A percentile compares a stretch with the other conserved stretches of the same genome.
Evolutionary conservation across 2,329 filamentous ascomycete species (phyloP).

Genomic region (Didymella pinodella): DNA sequence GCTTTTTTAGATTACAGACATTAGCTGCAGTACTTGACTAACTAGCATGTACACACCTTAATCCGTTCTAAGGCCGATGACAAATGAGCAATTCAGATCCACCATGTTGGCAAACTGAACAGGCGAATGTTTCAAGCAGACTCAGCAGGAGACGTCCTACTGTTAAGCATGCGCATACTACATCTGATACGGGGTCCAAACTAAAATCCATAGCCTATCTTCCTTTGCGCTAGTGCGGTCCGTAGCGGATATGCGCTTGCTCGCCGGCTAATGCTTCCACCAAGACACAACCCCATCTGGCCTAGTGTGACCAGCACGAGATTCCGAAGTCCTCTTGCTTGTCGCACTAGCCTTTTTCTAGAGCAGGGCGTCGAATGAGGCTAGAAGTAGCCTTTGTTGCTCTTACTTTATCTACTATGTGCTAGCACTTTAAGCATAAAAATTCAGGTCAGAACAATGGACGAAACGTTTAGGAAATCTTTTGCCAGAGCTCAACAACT

Average conservation of each 20-base stretch:
- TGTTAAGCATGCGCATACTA: too few species aligned
- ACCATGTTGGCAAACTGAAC: background rate
- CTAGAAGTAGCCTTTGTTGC: too few species aligned
- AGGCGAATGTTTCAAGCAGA: background rate
- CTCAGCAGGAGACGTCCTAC: too few species aligned
- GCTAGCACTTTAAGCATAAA: background rate
- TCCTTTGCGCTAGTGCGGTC: background rate
- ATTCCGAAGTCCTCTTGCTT: too few species aligned
- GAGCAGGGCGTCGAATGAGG: too few species aligned
- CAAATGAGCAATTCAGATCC: background rate
- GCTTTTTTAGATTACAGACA: background rate
- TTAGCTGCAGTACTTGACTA: background rate
- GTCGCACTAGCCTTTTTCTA: too few species aligned
- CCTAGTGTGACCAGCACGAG: too few species aligned
- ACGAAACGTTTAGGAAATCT: slow-evolving; percentile 17
- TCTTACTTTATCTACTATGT: background rate
- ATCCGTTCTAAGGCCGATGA: background rate
- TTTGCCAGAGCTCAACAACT: slow-evolving; percentile 22
- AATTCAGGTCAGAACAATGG: slow-evolving; percentile 10
- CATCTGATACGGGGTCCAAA: too few species aligned
- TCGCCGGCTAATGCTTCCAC: too few species aligned
- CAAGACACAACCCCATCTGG: too few species aligned
- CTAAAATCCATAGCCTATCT: background rate
- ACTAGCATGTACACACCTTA: background rate
- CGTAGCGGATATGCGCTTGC: background rate